Conservation (phyloP, 140 eudicot genomes). For the Flaveria floridana region DNA sequence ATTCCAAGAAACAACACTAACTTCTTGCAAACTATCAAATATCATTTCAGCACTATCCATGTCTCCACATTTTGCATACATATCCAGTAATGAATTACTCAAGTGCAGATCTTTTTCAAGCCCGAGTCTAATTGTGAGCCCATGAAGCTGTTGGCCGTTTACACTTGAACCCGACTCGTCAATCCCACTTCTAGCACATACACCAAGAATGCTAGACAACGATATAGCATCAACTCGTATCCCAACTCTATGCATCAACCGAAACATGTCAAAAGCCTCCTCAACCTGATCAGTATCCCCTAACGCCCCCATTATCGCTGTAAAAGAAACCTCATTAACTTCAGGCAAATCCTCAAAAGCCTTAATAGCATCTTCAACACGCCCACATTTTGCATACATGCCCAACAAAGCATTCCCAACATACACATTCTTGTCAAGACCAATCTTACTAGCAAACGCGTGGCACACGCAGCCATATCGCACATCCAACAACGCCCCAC, state of each 20-base stretch:
- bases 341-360: constrained; percentile 61
- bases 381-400: constrained; percentile 70
- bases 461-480: constrained; percentile 58
- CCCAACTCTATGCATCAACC: constrained; percentile 51
- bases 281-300: constrained; percentile 52
- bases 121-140: constrained; percentile 61
- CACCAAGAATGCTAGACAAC: constrained; percentile 66
- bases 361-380: constrained; percentile 40
- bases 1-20: constrained; percentile 78
- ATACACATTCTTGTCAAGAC: constrained; percentile 58
- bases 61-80: constrained; percentile 70
- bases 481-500: constrained; percentile 51
- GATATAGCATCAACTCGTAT: constrained; percentile 60
- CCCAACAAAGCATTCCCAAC: constrained; percentile 73
- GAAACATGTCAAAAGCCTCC: constrained; percentile 63
- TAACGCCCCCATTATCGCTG: constrained; percentile 69
- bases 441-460: constrained; percentile 58
- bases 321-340: constrained; percentile 76
- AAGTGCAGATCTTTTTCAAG: constrained; percentile 55
- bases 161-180: constrained; percentile 24
- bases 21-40: constrained; percentile 42
- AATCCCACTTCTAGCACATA: constrained; percentile 48
- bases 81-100: constrained; percentile 68
- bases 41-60: constrained; percentile 65
- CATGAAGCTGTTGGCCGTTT: constrained; percentile 61